Evolutionary conservation across 495 filamentous ascomycete genomes (phyloP).

Genomic region (Paragyromitra xinjiangensis): DNA sequence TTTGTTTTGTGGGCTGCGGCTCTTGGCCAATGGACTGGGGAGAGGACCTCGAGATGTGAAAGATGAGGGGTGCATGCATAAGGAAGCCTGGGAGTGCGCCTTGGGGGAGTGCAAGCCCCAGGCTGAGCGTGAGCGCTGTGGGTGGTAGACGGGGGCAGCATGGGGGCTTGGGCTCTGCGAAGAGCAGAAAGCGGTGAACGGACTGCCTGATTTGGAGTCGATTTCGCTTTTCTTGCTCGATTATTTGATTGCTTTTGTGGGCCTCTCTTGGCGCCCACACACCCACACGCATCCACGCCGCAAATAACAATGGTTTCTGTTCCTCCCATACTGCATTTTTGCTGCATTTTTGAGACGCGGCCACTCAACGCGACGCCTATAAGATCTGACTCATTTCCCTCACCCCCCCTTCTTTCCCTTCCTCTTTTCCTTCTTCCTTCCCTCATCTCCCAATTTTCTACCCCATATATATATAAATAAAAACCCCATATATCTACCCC

Average conservation of each 20-base stretch:
- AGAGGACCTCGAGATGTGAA: constrained; percentile 27
- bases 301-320: constrained; percentile 3
- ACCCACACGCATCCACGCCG: not conserved
- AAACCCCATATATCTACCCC: constrained; percentile 35
- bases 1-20: not conserved
- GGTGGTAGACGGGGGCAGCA: not conserved
- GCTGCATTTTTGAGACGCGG: constrained; percentile 9
- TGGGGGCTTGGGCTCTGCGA: not conserved
- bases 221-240: not conserved
- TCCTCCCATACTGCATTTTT: not conserved
- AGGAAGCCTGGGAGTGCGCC: constrained; percentile 36
- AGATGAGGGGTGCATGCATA: constrained; percentile 42
- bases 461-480: not conserved
- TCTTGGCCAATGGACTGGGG: constrained; percentile 22
- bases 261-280: constrained; percentile 27
- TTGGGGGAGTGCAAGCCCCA: constrained; percentile 13
- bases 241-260: constrained; percentile 18
- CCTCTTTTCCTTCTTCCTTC: constrained; percentile 28
- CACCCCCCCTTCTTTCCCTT: constrained; percentile 41
- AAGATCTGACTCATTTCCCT: constrained; percentile 56
- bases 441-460: constrained; percentile 25
- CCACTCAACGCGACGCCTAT: constrained; percentile 50
- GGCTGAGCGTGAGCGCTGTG: constrained; percentile 5
- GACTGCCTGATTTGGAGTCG: constrained; percentile 31
- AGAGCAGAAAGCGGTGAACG: constrained; percentile 10